phyloP scores from a whole-genome alignment of 2,329 filamentous ascomycete species.

The Diaporthe caulivora region DNA sequence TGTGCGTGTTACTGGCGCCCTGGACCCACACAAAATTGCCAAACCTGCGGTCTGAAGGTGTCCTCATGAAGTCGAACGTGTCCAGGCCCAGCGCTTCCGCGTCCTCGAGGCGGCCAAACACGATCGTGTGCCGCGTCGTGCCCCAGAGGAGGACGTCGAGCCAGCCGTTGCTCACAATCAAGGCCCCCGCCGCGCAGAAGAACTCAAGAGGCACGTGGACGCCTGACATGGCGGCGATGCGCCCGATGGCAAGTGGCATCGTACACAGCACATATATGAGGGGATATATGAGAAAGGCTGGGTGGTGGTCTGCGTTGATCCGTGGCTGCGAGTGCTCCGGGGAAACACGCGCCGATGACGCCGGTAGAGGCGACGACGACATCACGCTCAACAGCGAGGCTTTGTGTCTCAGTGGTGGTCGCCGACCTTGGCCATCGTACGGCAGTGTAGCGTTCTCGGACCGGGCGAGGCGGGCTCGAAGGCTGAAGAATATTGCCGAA shows the following conservation, averaged over 20 bases:
- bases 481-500: constrained; percentile 51
- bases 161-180: constrained; percentile 63
- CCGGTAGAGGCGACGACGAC: not conserved
- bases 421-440: not conserved
- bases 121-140: constrained; percentile 44
- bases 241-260: constrained; percentile 69
- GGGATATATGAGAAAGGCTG: constrained; percentile 70
- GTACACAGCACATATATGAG: constrained; percentile 73
- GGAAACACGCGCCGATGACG: not conserved
- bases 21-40: constrained; percentile 50
- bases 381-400: constrained; percentile 21
- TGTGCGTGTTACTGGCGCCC: constrained; percentile 40
- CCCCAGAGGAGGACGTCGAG: constrained; percentile 49
- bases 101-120: constrained; percentile 46
- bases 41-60: constrained; percentile 44
- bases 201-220: constrained; percentile 59
- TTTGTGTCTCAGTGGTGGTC: constrained; percentile 23
- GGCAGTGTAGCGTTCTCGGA: not conserved
- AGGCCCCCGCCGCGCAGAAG: constrained; percentile 63
- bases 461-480: constrained; percentile 44
- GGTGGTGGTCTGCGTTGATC: constrained; percentile 45
- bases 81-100: constrained; percentile 49
- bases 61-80: constrained; percentile 52
- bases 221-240: constrained; percentile 68
- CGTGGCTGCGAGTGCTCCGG: not conserved